These are phyloP conservation scores for Xylariaceae sp. DNA, from an alignment of 2,329 filamentous ascomycete genomes.

Conservation along the genomic window DNA sequence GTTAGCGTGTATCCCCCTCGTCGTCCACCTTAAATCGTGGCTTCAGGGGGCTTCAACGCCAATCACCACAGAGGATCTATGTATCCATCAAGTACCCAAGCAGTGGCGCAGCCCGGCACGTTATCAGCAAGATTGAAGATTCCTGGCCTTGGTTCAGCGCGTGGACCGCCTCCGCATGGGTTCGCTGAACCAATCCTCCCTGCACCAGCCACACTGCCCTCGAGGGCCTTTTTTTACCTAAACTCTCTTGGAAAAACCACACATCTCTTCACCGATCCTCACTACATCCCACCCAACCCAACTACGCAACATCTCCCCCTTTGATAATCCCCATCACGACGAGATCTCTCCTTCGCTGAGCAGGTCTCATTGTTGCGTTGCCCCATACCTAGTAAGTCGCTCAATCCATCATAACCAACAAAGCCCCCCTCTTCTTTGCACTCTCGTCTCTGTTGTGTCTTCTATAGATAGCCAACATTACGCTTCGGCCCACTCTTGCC, in stretches of 20 bases:
- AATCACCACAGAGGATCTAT: too few species aligned
- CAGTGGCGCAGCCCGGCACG: too few species aligned
- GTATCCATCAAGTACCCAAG: too few species aligned
- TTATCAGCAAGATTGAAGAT: too few species aligned
- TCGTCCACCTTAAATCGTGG: too few species aligned
- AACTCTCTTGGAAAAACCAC: conserved; percentile 22
- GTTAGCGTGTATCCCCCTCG: too few species aligned
- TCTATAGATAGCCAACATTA: too few species aligned
- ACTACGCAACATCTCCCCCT: conserved; percentile 20
- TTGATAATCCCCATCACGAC: conserved; percentile 26
- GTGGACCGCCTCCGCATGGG: neutral
- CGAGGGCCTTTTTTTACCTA: conserved; percentile 23
- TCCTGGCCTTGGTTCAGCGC: neutral
- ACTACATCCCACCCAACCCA: conserved; percentile 22
- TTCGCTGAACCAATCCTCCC: conserved; percentile 2
- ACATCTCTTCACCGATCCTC: conserved; percentile 30
- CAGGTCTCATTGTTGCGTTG: conserved; percentile 32
- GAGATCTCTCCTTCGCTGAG: conserved; percentile 32
- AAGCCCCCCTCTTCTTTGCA: conserved; percentile 12
- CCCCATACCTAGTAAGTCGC: conserved; percentile 27
- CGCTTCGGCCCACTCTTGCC: conserved; percentile 13
- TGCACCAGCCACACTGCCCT: conserved; percentile 28
- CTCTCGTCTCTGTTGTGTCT: conserved; percentile 2
- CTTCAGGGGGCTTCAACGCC: too few species aligned
- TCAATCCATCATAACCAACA: conserved; percentile 12